Evolutionary conservation across 208 protist species (phyloP).

Genomic region (Trypanosoma cruzi): DNA sequence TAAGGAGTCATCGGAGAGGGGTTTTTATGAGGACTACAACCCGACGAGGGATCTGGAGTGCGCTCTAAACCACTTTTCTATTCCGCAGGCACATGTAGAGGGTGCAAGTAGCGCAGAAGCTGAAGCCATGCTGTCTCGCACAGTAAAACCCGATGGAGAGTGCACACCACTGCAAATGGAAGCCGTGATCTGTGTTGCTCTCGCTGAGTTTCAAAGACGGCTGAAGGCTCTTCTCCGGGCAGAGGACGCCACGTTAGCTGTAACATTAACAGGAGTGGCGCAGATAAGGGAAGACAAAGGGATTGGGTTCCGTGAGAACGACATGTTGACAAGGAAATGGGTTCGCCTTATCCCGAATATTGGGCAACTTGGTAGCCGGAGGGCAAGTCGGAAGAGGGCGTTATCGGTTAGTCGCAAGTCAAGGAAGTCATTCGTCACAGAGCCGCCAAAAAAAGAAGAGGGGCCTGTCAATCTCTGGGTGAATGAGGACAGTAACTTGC

Average conservation of each 20-base stretch:
- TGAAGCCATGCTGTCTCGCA: slow-evolving; percentile 23
- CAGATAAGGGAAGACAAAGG: neutral
- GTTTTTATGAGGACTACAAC: neutral
- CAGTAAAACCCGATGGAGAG: neutral
- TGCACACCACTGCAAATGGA: slow-evolving; percentile 15
- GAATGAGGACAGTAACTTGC: slow-evolving; percentile 17
- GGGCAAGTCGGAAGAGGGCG: slow-evolving; percentile 1
- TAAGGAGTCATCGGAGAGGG: slow-evolving; percentile 2
- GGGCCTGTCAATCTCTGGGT: slow-evolving; percentile 19
- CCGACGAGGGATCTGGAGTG: slow-evolving; percentile 25
- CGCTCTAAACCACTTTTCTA: slow-evolving; percentile 44
- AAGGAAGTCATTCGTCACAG: neutral
- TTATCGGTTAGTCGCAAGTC: neutral
- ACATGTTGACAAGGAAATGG: slow-evolving; percentile 19
- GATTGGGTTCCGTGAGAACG: slow-evolving; percentile 3
- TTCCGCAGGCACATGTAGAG: slow-evolving; percentile 29
- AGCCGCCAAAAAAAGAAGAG: neutral
- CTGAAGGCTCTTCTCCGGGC: slow-evolving; percentile 1
- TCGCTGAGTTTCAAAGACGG: slow-evolving; percentile 18
- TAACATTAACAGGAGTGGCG: neutral
- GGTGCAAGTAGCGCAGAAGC: slow-evolving; percentile 15
- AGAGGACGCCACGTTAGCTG: neutral
- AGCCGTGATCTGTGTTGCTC: slow-evolving; percentile 1
- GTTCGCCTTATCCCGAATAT: neutral
- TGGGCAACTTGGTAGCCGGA: neutral